phyloP scores from a whole-genome alignment of 371 early-diverging fungal genomes.

The Lichtheimia ornata region DNA sequence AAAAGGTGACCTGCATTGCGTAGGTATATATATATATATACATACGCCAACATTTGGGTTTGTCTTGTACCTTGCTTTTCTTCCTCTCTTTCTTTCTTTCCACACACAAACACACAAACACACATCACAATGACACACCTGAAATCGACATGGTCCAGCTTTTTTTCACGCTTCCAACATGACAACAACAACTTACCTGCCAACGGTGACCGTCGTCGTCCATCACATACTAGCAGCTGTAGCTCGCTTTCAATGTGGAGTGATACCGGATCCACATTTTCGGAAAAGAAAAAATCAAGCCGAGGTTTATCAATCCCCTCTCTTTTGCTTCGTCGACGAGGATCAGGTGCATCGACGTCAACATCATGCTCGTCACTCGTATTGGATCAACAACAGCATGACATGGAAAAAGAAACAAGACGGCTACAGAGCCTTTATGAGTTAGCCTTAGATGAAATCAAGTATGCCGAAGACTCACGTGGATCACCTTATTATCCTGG shows the following conservation, averaged over 20 bases:
- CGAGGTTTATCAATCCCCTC: background rate
- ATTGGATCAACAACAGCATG: background rate
- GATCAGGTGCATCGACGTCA: background rate
- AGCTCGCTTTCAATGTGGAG: slow-evolving; percentile 8
- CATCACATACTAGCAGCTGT: slow-evolving; percentile 11
- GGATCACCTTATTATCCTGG: slow-evolving; percentile 47
- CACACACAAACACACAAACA: no score
- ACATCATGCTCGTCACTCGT: slow-evolving; percentile 12
- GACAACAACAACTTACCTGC: background rate
- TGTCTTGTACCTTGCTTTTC: background rate
- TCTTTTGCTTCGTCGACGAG: slow-evolving; percentile 7
- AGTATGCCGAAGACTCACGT: slow-evolving; percentile 41
- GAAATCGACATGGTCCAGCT: slow-evolving; percentile 5
- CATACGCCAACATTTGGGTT: background rate
- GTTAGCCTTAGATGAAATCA: slow-evolving; percentile 22
- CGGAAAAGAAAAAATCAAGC: background rate
- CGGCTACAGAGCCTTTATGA: slow-evolving; percentile 16
- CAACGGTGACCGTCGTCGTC: slow-evolving; percentile 2
- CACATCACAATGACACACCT: no score
- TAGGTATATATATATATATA: background rate
- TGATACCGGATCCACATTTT: slow-evolving; percentile 6
- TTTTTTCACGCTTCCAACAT: slow-evolving; percentile 5
- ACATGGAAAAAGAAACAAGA: slow-evolving; percentile 13
- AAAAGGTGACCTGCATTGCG: no score
- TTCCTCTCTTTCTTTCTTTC: background rate